These are phyloP conservation scores for Coemansia sp. DNA, from an alignment of 192 early-diverging fungal species.

Conservation along the genomic window DNA sequence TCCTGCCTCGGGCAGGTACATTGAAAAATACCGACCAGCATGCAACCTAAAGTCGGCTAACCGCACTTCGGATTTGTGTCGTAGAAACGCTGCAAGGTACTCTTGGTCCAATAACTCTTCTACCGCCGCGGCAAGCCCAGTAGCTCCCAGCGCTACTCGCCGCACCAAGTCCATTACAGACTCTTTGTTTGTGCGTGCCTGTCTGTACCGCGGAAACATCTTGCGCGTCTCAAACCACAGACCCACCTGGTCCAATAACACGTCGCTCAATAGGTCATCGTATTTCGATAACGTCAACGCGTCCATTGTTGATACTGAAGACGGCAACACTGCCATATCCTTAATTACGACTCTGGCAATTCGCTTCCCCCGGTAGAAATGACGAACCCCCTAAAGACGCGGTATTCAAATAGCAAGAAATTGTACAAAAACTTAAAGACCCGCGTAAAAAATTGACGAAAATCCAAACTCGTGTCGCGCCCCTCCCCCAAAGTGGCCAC, in stretches of 20 bases:
- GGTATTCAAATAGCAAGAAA: not conserved
- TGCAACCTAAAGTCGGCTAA: constrained; percentile 47
- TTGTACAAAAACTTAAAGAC: not conserved
- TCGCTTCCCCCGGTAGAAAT: not conserved
- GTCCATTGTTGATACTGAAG: constrained; percentile 40
- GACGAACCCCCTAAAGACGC: not conserved
- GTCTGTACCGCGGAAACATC: constrained; percentile 44
- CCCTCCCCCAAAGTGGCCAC: not conserved
- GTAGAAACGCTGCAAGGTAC: constrained; percentile 30
- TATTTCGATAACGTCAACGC: constrained; percentile 49
- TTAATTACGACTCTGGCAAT: not conserved
- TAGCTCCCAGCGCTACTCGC: constrained; percentile 17
- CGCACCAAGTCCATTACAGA: constrained; percentile 15
- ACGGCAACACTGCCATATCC: constrained; percentile 5
- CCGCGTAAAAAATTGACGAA: not conserved
- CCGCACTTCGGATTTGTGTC: constrained; percentile 28
- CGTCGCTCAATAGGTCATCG: constrained; percentile 55
- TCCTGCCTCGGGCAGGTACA: constrained; percentile 64
- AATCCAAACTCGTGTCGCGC: not conserved
- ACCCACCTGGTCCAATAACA: constrained; percentile 45
- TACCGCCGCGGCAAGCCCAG: constrained; percentile 21
- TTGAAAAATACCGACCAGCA: constrained; percentile 59
- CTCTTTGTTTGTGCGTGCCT: constrained; percentile 12
- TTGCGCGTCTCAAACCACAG: constrained; percentile 53
- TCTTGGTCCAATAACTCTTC: constrained; percentile 32